Evolutionary conservation across 768 basidiomycete species (phyloP).

Genomic region (Termitomyces sp.): DNA sequence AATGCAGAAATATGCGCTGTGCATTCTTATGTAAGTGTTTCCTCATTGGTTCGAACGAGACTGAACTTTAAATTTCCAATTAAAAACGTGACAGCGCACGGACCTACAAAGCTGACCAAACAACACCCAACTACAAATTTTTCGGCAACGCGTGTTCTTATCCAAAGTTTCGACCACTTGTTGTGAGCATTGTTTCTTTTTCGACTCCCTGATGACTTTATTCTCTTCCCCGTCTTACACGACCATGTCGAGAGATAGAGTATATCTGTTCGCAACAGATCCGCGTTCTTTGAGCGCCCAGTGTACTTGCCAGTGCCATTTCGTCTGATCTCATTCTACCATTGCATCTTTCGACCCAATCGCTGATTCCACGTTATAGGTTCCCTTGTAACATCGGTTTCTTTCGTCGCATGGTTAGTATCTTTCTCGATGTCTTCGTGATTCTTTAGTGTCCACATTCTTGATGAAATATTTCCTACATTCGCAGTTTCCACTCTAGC

Average conservation of each 20-base stretch:
- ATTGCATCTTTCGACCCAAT: conserved; percentile 3
- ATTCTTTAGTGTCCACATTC: conserved; percentile 10
- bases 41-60: not conserved
- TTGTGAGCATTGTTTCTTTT: conserved; percentile 1
- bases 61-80: not conserved
- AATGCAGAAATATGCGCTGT: not conserved
- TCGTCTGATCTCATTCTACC: conserved; percentile 53
- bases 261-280: conserved; percentile 74
- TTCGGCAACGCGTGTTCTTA: not conserved
- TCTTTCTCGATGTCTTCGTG: not conserved
- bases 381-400: too few relatives aligned
- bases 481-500: conserved; percentile 89
- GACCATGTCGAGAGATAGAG: conserved; percentile 86
- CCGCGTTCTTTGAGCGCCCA: conserved; percentile 55
- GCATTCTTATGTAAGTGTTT: not conserved
- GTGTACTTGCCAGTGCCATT: conserved; percentile 91
- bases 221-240: conserved; percentile 93
- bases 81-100: not conserved
- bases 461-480: conserved; percentile 64
- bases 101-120: conserved; percentile 1
- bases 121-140: not conserved
- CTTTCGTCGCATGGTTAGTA: not conserved
- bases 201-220: conserved; percentile 49
- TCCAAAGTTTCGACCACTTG: not conserved
- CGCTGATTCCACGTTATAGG: too few relatives aligned